Base-by-base conservation (phyloP, 805 yeast species). In the Tetrapisispora namnaoensis region DNA sequence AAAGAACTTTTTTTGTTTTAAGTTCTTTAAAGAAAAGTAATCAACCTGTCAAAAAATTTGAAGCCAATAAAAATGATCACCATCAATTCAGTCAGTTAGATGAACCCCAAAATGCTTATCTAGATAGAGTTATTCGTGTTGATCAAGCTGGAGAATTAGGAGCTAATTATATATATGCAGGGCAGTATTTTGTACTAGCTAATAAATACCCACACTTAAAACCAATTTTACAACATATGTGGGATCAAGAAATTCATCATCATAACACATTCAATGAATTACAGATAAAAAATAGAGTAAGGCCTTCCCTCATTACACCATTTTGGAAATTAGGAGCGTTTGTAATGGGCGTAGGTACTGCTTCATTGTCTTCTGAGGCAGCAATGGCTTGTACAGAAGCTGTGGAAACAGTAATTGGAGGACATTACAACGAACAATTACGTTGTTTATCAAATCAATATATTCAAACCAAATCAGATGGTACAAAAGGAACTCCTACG, bases 351-450 rank as follows among this genome's bases (percentile, higher is more conserved):
- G 79, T 80, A 1, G 84, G 82, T 1, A 93, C 98, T 0, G 97
- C 96, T 0, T 57, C 85, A 47, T 67, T 89, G 53, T 83, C 96
- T 17, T 87, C 88, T 60, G 96, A 91, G 63, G 97, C 96, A 2
- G 98, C 99, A 2, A 93, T 93, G 99, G 99, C 99, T 1, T 93
- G 99, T 65, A 93, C 99, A 0, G 98, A 90, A 51, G 98, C 98
- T 0, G 98, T 93, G 1, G 99, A 93, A 67, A 93, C 99, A 0
- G 98, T 93, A 6, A 93, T 93, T 64, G 99, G 99, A 1, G 86
- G 86, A 1, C 99, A 93, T 65, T 93, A 93, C 68, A 93, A 93
- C 63, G 82, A 81, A 52, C 99, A 93, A 65, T 71, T 93, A 55
- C 73, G 99, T 47, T 79, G 81, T 38, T 71, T 93, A 49, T 76